phyloP scores from a whole-genome alignment of 768 basidiomycete genomes.

The Russula sp. region DNA sequence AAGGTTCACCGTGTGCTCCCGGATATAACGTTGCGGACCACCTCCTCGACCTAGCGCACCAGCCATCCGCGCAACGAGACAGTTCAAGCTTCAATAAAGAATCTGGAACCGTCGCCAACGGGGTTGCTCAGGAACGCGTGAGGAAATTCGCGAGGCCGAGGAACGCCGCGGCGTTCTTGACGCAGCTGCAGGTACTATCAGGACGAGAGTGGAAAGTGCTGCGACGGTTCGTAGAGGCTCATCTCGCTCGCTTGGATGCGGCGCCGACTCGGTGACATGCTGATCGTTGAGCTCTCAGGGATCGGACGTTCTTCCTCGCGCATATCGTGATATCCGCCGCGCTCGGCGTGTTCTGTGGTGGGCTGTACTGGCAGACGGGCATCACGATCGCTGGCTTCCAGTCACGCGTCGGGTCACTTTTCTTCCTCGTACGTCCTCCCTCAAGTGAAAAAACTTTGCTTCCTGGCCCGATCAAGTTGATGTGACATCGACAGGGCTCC shows the following conservation, averaged over 20 bases:
- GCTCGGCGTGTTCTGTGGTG: constrained; percentile 85
- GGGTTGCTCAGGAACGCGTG: background rate
- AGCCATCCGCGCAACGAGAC: constrained; percentile 46
- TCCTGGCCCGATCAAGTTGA: too few relatives aligned
- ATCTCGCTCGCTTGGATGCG: background rate
- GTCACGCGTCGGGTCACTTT: constrained; percentile 85
- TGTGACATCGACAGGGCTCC: constrained; percentile 49
- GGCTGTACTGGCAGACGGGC: constrained; percentile 76
- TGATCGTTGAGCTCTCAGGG: constrained; percentile 38
- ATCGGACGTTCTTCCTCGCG: constrained; percentile 74
- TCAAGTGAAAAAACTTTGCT: too few relatives aligned
- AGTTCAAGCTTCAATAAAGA: constrained; percentile 20
- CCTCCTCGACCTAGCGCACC: constrained; percentile 79
- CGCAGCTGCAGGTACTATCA: constrained; percentile 76
- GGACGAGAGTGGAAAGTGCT: constrained; percentile 84
- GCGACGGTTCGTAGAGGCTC: constrained; percentile 41
- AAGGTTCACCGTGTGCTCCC: constrained; percentile 45
- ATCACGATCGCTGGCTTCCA: constrained; percentile 89
- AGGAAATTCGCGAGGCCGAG: constrained; percentile 19
- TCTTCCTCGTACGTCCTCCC: constrained; percentile 63
- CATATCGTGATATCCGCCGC: constrained; percentile 65
- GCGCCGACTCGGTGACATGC: background rate
- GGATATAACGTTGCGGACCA: constrained; percentile 94
- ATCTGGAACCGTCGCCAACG: background rate
- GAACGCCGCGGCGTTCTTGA: constrained; percentile 78